Base-by-base conservation (phyloP, 2,329 filamentous ascomycete genomes). In the Erysiphe pulchra region DNA sequence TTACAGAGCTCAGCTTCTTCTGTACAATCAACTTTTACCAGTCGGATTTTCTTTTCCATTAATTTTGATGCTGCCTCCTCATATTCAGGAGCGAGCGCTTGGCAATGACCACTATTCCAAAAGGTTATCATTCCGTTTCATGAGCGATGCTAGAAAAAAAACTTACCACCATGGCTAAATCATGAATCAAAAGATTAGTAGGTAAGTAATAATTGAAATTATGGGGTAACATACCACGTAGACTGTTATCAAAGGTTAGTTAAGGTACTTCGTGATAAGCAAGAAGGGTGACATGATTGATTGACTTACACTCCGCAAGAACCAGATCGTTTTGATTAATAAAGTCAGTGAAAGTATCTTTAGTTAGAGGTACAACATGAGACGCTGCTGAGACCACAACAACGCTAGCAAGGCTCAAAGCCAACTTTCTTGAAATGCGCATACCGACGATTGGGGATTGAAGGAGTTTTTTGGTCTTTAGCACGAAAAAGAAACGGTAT, bases 11-110 rank as follows among this genome's bases (percentile, higher is more conserved):
- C 84, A 51, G 77, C 68, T 70, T 98, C 83, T 62, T 81, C 85
- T 59, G 87, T 95, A 73, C 90, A 95, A 70, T 94, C 87, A 56
- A 92, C 65, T 75, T 92, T 90, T 64, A 71, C 80, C 47, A 92
- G 70, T 59, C 72, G 73, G 64, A 90, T 87, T 61, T 80, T 71
- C 75, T 87, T 90, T 65, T 84, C 80, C 71, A 86, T 87, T 52
- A 92, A 70, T 31, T 75, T 70, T 30, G 81, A 86, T 44, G 83
- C 83, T 45, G 83, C 82, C 62, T 82, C 75, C 67, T 92, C 83
- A 64, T 90, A 92, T 66, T 90, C 82, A 60, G 82, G 81, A 50
- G 81, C 90, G 54, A 98, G 82, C 49, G 87, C 87, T 72, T 98
- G 95, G 80, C 87, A 95, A 73, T 95, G 87, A 53, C 86, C 87